These are phyloP conservation scores for Lachancea sp. DNA, from an alignment of 805 yeast genomes.

Conservation along the genomic window DNA sequence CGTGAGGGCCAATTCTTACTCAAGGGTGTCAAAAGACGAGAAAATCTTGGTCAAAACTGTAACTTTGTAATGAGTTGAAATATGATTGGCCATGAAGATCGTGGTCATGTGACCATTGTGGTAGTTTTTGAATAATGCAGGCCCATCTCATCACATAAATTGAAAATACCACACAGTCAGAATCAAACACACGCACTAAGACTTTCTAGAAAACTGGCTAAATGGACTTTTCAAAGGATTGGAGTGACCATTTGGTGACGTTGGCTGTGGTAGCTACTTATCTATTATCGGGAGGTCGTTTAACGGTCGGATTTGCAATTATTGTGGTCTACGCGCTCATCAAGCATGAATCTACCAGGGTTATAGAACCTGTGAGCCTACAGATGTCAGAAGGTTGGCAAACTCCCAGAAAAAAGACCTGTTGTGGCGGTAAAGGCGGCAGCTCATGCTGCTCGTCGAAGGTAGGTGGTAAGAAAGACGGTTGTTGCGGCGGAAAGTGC, in stretches of 20 bases:
- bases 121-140: neutral
- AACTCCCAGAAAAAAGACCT: conserved; percentile 12
- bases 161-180: neutral
- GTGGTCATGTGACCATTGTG: neutral
- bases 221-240: conserved; percentile 1
- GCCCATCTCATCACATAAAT: conserved; percentile 6
- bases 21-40: conserved; percentile 21
- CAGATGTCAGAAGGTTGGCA: neutral
- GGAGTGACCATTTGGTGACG: conserved; percentile 1
- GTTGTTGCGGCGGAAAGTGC: conserved; percentile 33
- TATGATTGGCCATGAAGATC: conserved; percentile 6
- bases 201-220: neutral
- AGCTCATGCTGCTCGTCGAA: conserved; percentile 13
- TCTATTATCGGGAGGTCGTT: conserved; percentile 34
- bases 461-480: conserved; percentile 17
- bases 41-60: conserved; percentile 17
- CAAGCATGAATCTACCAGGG: conserved; percentile 14
- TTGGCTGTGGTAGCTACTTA: conserved; percentile 13
- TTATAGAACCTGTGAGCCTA: neutral
- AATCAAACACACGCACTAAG: neutral
- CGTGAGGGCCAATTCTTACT: conserved; percentile 16
- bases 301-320: conserved; percentile 30
- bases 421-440: conserved; percentile 23
- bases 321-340: conserved; percentile 24
- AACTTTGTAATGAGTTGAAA: conserved; percentile 5